Evolutionary conservation across 208 protist genomes (phyloP).

Genomic region (Histomonas meleagridis): DNA sequence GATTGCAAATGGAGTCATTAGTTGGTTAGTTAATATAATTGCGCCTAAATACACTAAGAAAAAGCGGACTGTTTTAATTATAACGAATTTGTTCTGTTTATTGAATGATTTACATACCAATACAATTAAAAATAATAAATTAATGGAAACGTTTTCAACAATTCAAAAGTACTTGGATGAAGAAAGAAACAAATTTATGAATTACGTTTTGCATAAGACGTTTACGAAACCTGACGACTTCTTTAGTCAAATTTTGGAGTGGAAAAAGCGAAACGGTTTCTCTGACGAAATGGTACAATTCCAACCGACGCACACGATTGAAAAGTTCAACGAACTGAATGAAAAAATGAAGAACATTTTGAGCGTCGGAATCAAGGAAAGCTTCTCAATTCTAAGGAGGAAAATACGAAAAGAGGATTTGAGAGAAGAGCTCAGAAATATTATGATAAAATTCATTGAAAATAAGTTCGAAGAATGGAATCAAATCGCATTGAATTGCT

Average conservation of each 20-base stretch:
- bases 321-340: conserved; percentile 13
- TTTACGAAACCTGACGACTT: background rate
- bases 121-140: background rate
- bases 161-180: background rate
- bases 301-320: background rate
- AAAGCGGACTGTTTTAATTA: background rate
- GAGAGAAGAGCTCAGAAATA: background rate
- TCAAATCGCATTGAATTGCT: background rate
- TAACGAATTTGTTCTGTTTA: background rate
- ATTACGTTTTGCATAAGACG: background rate
- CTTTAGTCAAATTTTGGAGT: background rate
- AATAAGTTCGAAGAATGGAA: background rate
- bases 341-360: background rate
- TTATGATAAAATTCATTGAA: background rate
- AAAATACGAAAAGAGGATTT: too few species aligned
- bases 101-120: background rate
- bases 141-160: background rate
- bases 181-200: background rate
- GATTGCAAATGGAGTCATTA: background rate
- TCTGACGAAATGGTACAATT: background rate
- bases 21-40: background rate
- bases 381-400: too few species aligned
- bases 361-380: background rate
- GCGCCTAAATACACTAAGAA: background rate
- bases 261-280: background rate